These are phyloP conservation scores for Arabis hirsuta DNA, from an alignment of 345 rosid genomes.

Conservation along the genomic window DNA sequence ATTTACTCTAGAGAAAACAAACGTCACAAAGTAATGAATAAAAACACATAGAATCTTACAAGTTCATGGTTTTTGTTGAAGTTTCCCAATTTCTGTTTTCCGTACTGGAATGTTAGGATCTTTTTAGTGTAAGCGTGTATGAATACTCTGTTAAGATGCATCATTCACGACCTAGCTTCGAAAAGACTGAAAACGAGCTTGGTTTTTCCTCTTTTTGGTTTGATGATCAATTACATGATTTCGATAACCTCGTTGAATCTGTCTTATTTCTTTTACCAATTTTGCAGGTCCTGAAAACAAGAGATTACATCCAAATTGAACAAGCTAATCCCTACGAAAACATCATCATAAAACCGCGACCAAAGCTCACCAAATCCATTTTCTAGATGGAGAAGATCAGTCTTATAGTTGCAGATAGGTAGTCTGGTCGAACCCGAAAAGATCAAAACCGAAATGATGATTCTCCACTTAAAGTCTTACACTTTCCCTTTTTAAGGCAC, in stretches of 20 bases:
- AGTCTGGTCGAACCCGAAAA: slow-evolving; percentile 34
- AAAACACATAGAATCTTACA: not conserved
- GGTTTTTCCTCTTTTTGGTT: not conserved
- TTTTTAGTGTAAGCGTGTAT: slow-evolving; percentile 25
- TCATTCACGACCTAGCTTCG: not conserved
- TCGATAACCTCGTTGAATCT: not conserved
- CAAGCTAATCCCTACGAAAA: slow-evolving; percentile 73
- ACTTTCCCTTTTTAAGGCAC: slow-evolving; percentile 16
- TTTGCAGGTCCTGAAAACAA: slow-evolving; percentile 87
- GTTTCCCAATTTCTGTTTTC: not conserved
- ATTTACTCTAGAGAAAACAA: slow-evolving; percentile 18
- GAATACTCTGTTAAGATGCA: not conserved
- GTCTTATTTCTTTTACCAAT: slow-evolving; percentile 6
- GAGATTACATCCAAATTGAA: slow-evolving; percentile 88
- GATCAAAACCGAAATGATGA: slow-evolving; percentile 19
- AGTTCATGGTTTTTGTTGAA: not conserved
- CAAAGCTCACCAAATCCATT: slow-evolving; percentile 82
- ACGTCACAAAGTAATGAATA: slow-evolving; percentile 12
- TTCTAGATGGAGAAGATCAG: slow-evolving; percentile 50
- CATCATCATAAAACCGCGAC: slow-evolving; percentile 68
- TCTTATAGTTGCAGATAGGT: slow-evolving; percentile 46
- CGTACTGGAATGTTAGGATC: slow-evolving; percentile 11
- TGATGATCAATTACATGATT: not conserved
- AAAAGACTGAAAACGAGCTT: not conserved
- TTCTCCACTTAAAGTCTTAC: slow-evolving; percentile 23